Percentiles rank a stretch among this genome's conserved stretches.
Evolutionary conservation across 1,139 yeast genomes (phyloP).

Genomic region (Suhomyces taliae): DNA sequence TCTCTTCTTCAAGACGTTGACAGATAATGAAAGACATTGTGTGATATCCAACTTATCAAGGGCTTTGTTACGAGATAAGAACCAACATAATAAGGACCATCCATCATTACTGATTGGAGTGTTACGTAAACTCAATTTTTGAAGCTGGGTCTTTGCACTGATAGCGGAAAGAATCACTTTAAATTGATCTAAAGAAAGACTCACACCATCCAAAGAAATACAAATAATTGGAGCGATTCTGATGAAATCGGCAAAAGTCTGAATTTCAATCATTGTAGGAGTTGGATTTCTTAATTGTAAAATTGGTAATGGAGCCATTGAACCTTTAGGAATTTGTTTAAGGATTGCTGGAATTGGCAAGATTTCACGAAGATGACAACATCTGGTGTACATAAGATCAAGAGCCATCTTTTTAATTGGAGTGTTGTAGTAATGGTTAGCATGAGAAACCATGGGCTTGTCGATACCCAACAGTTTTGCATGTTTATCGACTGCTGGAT

Average conservation of each 20-base stretch:
- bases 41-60: conserved; percentile 63
- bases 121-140: conserved; percentile 68
- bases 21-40: conserved; percentile 63
- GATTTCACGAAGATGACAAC: conserved; percentile 74
- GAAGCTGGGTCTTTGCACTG: conserved; percentile 58
- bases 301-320: conserved; percentile 65
- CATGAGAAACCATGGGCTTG: conserved; percentile 44
- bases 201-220: conserved; percentile 69
- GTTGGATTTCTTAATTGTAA: conserved; percentile 68
- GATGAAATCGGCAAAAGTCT: conserved; percentile 73
- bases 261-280: conserved; percentile 72
- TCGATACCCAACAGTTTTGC: conserved; percentile 48
- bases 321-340: conserved; percentile 69
- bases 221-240: conserved; percentile 73
- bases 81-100: conserved; percentile 72
- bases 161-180: conserved; percentile 61
- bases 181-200: conserved; percentile 62
- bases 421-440: conserved; percentile 25
- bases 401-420: conserved; percentile 51
- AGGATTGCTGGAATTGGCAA: conserved; percentile 75
- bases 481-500: conserved; percentile 40
- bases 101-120: conserved; percentile 68
- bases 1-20: conserved; percentile 52
- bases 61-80: conserved; percentile 59
- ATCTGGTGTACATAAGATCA: conserved; percentile 69